Base-by-base conservation (phyloP, 768 basidiomycete genomes). In the Lactarius indigo region DNA sequence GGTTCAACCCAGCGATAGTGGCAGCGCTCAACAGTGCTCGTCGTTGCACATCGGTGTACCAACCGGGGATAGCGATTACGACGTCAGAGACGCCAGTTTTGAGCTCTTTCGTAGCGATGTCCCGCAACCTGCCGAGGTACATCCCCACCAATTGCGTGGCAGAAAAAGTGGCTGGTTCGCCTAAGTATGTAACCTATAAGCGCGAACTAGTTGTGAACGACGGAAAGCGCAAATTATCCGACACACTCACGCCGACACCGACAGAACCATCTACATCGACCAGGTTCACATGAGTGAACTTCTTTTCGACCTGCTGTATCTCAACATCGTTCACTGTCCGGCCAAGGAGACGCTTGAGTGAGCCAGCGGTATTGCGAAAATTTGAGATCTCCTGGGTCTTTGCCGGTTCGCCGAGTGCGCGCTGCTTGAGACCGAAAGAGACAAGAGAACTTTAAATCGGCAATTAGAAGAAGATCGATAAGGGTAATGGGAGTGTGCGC, bases 381-480 rank as follows among this genome's bases (percentile, higher is more conserved):
- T 98, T 98, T 72, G 94, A 96, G 18, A 90, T 97, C 79, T 98
- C 96, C 72, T 96, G 93, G 0, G 92, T 98, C 83, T 98, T 99
- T 72, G 96, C 96, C 23, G 94, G 69, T 78, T 99, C 96, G 70
- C 97, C 96, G 75, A 98, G 91, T 57, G 89, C 78, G 55, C 96
- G 90, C 73, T 95, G 91, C 76, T 93, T 94, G 26, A 87, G 86
- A 15, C 96, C 95, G 77, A 97, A 99, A 7, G 92, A 94, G 64
- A 99, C 89, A 69, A 99, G 86, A 54, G 96, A 96, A 75, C 96
- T 98, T 73, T 8, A 20, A 15, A 59, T 55, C 18, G 47, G 28
- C 0, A 28, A 57, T 60, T 13, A 55, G 28, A 18, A 15, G n/a
- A 28, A 33, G 3, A 37, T 57, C 26, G 12, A 20, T 20, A 47